Evolutionary conservation across 2,329 filamentous ascomycete species (phyloP).

Genomic region (Rasamsonia emersonii): DNA sequence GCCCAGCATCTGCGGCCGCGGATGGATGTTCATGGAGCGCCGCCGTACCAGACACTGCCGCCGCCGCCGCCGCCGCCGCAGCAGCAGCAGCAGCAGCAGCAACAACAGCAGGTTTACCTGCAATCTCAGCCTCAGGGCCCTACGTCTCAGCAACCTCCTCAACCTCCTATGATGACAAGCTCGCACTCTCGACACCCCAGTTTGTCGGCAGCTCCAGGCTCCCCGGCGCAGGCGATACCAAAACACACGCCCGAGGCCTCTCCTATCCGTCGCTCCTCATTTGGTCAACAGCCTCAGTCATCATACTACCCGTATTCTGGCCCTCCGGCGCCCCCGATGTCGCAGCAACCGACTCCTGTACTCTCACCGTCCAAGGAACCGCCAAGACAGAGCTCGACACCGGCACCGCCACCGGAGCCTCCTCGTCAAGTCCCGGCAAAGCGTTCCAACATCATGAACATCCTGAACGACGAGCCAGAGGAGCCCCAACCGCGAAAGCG

Average conservation of each 20-base stretch:
- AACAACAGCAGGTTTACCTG: slow-evolving; percentile 1
- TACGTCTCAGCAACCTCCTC: slow-evolving; percentile 20
- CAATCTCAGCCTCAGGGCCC: slow-evolving; percentile 18
- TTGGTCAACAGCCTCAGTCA: slow-evolving; percentile 19
- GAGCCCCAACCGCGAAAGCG: slow-evolving; percentile 39
- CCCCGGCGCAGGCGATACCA: slow-evolving; percentile 20
- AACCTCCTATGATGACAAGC: slow-evolving; percentile 17
- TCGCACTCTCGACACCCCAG: slow-evolving; percentile 31
- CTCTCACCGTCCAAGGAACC: slow-evolving; percentile 29
- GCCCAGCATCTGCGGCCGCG: slow-evolving; percentile 14
- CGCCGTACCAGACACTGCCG: slow-evolving; percentile 16
- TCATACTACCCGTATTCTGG: slow-evolving; percentile 21
- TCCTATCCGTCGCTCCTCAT: slow-evolving; percentile 27
- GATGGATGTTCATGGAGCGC: slow-evolving; percentile 8
- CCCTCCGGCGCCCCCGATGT: slow-evolving; percentile 14
- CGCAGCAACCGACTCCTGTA: slow-evolving; percentile 18
- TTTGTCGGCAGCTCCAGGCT: slow-evolving; percentile 25
- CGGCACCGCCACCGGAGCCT: slow-evolving; percentile 23
- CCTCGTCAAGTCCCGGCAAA: slow-evolving; percentile 37
- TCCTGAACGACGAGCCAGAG: slow-evolving; percentile 41
- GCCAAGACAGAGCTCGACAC: slow-evolving; percentile 24
- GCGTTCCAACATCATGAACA: slow-evolving; percentile 42
- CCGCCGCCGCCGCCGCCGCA: slow-evolving; percentile 13
- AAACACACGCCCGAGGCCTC: slow-evolving; percentile 25
- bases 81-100: slow-evolving; percentile 5